Base-by-base conservation (phyloP, 2,329 filamentous ascomycete genomes). In the Colletotrichum sp. region DNA sequence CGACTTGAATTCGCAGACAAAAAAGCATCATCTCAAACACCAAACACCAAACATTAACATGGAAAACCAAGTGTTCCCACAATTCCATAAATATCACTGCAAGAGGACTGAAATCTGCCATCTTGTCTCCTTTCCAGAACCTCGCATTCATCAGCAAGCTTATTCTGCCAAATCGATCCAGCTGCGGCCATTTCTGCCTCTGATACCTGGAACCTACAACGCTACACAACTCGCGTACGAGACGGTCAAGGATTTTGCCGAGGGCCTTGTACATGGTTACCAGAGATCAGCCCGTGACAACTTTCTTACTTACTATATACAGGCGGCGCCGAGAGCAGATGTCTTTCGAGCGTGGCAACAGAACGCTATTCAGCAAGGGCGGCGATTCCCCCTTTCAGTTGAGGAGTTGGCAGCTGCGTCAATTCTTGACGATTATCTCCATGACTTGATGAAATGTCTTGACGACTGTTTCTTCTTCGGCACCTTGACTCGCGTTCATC, bases 381-480 rank as follows among this genome's bases (percentile, higher is more conserved):
- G 10, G n/a, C 10, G 9, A 21, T 24, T 21, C 43, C n/a, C n/a
- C n/a, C 10, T 24, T 52, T 52, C 43, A 21, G 10, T 24, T 52
- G 10, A 48, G 0, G 39, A n/a, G 9, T 48, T 24, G 13, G 24
- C 28, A 14, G 32, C 61, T 32, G 30, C 43, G 24, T 13, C 18
- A 7, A 16, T 12, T 30, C 57, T 74, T 16, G 59, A 71, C 6
- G 3, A 9, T 12, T 63, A 32, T 26, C 30, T 71, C 6, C 24
- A 24, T 10, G 7, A 24, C 8, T 48, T 76, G 28, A 70, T 74
- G 57, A 10, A 8, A 18, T 10, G 13, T 9, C 39, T 74, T 5
- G 74, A 77, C 69, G 48, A 69, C 4, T 67, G 34, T n/a, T 68
- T 77, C 69, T 76, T 71, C 32, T 68, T 73, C 28, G 61, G 73